phyloP scores from a whole-genome alignment of 176 grass and related monocot genomes.

The Raddia distichophylla region DNA sequence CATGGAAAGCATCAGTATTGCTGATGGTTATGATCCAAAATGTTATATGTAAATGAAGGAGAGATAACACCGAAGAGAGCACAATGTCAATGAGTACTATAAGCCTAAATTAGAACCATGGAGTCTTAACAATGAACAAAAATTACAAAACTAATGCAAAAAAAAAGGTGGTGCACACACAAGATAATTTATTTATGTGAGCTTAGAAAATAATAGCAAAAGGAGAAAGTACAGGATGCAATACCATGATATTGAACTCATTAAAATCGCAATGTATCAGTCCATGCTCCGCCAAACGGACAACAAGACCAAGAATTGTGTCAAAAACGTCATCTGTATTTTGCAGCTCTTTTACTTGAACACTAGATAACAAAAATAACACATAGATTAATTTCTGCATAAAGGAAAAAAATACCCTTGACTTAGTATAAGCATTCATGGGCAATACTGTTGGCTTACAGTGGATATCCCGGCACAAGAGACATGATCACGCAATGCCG shows the following conservation, averaged over 20 bases:
- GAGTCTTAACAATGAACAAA: neutral
- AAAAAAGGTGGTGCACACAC: neutral
- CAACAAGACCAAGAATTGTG: conserved; percentile 72
- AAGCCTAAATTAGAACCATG: neutral
- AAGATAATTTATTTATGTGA: neutral
- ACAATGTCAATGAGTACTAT: neutral
- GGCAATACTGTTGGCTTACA: conserved; percentile 50
- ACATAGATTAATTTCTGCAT: neutral
- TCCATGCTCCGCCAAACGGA: conserved; percentile 95
- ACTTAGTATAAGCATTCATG: conserved; percentile 18
- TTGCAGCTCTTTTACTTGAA: conserved; percentile 81
- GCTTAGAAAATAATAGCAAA: neutral
- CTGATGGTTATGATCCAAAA: neutral
- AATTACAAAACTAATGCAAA: neutral
- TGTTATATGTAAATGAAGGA: conserved; percentile 1
- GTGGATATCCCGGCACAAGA: conserved; percentile 88
- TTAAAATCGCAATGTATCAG: conserved; percentile 99
- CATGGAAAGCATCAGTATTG: neutral
- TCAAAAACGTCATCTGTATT: conserved; percentile 90
- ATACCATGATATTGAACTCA: conserved; percentile 98
- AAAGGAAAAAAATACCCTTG: neutral
- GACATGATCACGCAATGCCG: conserved; percentile 96
- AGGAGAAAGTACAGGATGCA: conserved; percentile 3
- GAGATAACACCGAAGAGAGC: neutral
- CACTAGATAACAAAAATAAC: conserved; percentile 53